Percentiles rank a stretch among this genome's conserved stretches.
Conservation (phyloP, 306 rosid genomes). For the Albizia julibrissin region DNA sequence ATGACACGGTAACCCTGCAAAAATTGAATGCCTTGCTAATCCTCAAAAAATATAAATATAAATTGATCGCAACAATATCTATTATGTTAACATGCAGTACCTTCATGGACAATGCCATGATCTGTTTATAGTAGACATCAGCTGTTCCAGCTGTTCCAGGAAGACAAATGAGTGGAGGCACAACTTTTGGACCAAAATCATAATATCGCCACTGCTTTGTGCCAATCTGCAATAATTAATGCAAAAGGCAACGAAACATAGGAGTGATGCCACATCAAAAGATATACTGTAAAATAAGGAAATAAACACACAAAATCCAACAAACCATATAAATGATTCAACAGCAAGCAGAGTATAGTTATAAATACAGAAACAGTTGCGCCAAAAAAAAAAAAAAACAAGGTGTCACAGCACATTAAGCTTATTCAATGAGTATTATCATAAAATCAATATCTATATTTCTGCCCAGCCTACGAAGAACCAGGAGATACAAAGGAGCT, state of each 20-base stretch:
- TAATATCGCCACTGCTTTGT: conserved; percentile 95
- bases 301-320: background rate
- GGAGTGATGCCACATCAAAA: background rate
- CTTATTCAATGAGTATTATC: background rate
- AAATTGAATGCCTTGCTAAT: conserved; percentile 18
- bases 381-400: background rate
- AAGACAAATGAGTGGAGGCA: conserved; percentile 95
- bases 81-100: conserved; percentile 37
- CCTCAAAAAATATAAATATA: background rate
- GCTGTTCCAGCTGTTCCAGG: conserved; percentile 98
- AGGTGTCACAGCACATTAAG: background rate
- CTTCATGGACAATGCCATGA: conserved; percentile 91
- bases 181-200: conserved; percentile 95
- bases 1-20: conserved; percentile 93
- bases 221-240: conserved; percentile 68
- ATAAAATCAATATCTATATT: background rate
- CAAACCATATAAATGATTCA: conserved; percentile 2
- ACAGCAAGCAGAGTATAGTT: background rate
- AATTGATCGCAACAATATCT: conserved; percentile 16
- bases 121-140: conserved; percentile 95
- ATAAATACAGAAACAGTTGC: conserved; percentile 20
- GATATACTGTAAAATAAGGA: background rate
- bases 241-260: background rate
- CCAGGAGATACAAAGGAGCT: background rate
- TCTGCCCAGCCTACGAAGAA: background rate